Evolutionary conservation across 257 asterid genomes (phyloP).

Genomic region (Echites panduratus): DNA sequence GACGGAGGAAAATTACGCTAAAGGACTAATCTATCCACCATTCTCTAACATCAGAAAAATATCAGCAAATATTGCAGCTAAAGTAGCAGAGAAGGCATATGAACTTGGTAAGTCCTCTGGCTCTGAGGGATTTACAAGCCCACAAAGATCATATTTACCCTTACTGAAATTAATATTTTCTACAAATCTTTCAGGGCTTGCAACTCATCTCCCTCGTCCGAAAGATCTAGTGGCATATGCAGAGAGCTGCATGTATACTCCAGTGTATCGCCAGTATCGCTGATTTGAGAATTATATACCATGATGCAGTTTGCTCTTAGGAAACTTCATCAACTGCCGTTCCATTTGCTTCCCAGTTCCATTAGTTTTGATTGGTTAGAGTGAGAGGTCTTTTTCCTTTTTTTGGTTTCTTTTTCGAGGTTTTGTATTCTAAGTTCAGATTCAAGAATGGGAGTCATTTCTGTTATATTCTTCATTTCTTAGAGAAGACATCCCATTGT

Average conservation of each 20-base stretch:
- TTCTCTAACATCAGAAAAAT: conserved; percentile 72
- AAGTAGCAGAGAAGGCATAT: conserved; percentile 88
- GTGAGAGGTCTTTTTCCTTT: not conserved
- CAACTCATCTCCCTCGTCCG: conserved; percentile 85
- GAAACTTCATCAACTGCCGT: conserved; percentile 9
- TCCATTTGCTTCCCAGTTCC: not conserved
- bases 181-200: conserved; percentile 50
- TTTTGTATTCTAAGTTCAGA: not conserved
- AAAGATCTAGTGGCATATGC: conserved; percentile 69
- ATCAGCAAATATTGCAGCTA: conserved; percentile 85
- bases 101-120: conserved; percentile 64
- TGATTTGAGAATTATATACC: conserved; percentile 14
- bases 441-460: not conserved
- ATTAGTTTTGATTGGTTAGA: not conserved
- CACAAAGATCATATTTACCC: not conserved
- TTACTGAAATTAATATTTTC: not conserved
- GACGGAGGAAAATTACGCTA: conserved; percentile 57
- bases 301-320: conserved; percentile 2
- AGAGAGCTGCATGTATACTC: conserved; percentile 92
- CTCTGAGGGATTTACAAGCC: not conserved
- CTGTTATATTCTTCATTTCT: not conserved
- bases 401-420: not conserved
- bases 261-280: conserved; percentile 68
- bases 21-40: conserved; percentile 87
- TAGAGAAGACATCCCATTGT: not conserved